Percentiles rank a stretch among this genome's conserved stretches.
Evolutionary conservation across 2,329 filamentous ascomycete species (phyloP).

Genomic region (Onygena corvina): DNA sequence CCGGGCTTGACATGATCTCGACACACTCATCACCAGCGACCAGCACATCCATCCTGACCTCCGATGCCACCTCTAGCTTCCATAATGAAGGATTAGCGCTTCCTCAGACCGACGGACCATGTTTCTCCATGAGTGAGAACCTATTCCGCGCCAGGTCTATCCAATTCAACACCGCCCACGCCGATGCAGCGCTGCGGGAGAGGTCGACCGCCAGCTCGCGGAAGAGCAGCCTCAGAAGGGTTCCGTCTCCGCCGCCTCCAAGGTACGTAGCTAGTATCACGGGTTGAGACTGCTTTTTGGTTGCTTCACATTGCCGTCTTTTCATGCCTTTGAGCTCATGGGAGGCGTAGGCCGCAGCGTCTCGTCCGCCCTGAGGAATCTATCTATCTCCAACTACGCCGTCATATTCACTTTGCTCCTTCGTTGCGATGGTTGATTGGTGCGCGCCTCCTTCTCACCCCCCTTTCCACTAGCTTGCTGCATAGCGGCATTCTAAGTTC

Average conservation of each 20-base stretch:
- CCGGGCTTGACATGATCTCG: conserved; percentile 13
- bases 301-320: background rate
- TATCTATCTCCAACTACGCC: too few relatives aligned
- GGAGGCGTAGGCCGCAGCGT: background rate
- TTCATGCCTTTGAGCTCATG: background rate
- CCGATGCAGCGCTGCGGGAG: conserved; percentile 23
- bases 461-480: background rate
- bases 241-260: conserved; percentile 31
- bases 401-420: background rate
- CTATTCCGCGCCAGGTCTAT: conserved; percentile 27
- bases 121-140: conserved; percentile 19
- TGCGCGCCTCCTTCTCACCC: background rate
- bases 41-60: conserved; percentile 14
- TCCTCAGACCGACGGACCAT: conserved; percentile 11
- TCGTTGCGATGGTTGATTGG: background rate
- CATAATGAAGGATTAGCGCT: conserved; percentile 8
- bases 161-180: conserved; percentile 27
- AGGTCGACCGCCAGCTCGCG: conserved; percentile 20
- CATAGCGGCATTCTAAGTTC: background rate
- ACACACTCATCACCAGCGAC: conserved; percentile 15
- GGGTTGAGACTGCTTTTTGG: background rate
- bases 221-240: conserved; percentile 19
- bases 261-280: conserved; percentile 22
- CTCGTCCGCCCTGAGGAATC: too few relatives aligned
- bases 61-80: conserved; percentile 11